phyloP scores from a whole-genome alignment of 129 eudicot species.

The Smallanthus sonchifolius region DNA sequence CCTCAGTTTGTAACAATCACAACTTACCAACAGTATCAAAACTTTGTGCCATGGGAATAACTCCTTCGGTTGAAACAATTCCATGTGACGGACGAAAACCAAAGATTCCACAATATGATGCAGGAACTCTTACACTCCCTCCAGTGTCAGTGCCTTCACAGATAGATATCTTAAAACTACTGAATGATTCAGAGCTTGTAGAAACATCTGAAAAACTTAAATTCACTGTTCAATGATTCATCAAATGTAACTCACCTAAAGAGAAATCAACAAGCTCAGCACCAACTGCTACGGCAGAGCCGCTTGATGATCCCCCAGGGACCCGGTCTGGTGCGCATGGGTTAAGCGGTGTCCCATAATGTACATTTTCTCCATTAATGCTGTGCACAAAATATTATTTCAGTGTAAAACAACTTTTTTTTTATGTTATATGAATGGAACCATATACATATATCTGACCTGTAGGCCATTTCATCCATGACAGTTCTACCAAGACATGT shows the following conservation, averaged over 20 bases:
- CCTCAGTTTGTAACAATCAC: not conserved
- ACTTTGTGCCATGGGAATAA: constrained; percentile 93
- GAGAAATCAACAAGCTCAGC: constrained; percentile 80
- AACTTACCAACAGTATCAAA: constrained; percentile 85
- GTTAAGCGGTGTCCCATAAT: constrained; percentile 85
- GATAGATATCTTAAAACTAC: not conserved
- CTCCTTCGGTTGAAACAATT: constrained; percentile 60
- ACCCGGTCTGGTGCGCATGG: constrained; percentile 84
- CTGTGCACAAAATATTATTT: constrained; percentile 26
- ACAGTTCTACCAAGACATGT: constrained; percentile 77
- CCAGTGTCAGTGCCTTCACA: constrained; percentile 88
- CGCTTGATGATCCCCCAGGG: constrained; percentile 98
- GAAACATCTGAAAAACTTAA: not conserved
- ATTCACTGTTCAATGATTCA: not conserved
- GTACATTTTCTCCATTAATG: constrained; percentile 79
- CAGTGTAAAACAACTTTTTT: not conserved
- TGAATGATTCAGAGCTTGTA: constrained; percentile 2
- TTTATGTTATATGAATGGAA: not conserved
- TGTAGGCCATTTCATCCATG: constrained; percentile 99
- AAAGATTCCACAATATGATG: constrained; percentile 81
- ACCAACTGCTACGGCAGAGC: constrained; percentile 89
- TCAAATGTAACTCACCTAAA: constrained; percentile 39
- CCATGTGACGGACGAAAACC: constrained; percentile 98
- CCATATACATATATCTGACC: constrained; percentile 39
- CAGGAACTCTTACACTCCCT: constrained; percentile 97